Conservation (phyloP, 2,329 filamentous ascomycete species). For the Xylaria digitata region DNA sequence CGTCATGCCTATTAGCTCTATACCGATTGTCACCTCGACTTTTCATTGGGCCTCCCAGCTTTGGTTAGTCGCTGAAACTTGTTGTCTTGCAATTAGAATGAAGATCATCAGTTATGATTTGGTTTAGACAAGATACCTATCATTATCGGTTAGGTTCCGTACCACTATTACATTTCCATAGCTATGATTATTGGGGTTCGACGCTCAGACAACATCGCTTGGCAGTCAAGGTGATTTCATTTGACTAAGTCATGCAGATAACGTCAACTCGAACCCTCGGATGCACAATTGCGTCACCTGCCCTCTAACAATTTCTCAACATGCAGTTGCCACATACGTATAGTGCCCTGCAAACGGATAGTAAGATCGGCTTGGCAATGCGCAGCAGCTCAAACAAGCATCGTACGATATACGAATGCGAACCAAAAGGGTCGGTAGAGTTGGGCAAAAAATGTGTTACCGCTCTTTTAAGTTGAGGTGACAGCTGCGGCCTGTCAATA, state of each 20-base stretch:
- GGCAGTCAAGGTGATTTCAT: neutral
- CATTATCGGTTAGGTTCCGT: too few species aligned
- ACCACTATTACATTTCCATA: too few species aligned
- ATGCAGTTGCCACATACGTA: neutral
- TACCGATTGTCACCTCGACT: slow-evolving; percentile 5
- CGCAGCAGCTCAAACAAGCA: slow-evolving; percentile 2
- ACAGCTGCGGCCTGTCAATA: slow-evolving; percentile 15
- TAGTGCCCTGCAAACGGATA: neutral
- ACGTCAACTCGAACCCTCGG: slow-evolving; percentile 10
- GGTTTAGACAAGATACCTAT: neutral
- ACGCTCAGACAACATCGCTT: neutral
- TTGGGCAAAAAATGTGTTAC: neutral
- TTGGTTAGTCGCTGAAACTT: neutral
- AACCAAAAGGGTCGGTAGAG: neutral
- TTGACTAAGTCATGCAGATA: slow-evolving; percentile 1
- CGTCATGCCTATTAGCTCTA: neutral
- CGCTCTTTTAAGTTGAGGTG: neutral
- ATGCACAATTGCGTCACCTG: slow-evolving; percentile 32
- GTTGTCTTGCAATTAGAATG: neutral
- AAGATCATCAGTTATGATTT: slow-evolving; percentile 7
- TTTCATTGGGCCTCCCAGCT: too few species aligned
- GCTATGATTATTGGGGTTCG: neutral
- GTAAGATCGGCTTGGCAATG: slow-evolving; percentile 10
- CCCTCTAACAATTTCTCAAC: neutral
- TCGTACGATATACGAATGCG: slow-evolving; percentile 17